A percentile compares a stretch with the other conserved stretches of the same genome.
Evolutionary conservation across 208 protist species (phyloP).

Genomic region (Crithidia bombi): DNA sequence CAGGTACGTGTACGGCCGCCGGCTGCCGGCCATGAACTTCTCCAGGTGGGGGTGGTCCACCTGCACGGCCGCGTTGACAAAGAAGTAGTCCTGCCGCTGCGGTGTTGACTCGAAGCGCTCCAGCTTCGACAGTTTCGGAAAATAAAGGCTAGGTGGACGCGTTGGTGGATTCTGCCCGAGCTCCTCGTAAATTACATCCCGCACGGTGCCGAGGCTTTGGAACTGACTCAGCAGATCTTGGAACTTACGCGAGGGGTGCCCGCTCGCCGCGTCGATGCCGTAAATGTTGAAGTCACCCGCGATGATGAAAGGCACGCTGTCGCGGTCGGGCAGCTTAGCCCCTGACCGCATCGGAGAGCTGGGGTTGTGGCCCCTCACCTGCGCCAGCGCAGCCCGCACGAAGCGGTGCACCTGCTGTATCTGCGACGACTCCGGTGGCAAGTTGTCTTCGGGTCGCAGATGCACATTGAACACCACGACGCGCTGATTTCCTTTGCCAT

Average conservation of each 20-base stretch:
- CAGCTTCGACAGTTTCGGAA: constrained; percentile 83
- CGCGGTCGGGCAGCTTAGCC: background rate
- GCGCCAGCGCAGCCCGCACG: constrained; percentile 65
- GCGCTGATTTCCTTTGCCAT: constrained; percentile 30
- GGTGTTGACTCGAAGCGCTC: constrained; percentile 56
- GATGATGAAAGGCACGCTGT: constrained; percentile 68
- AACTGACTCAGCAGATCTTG: constrained; percentile 71
- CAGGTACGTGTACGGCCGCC: constrained; percentile 85
- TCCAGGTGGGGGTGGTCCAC: constrained; percentile 49
- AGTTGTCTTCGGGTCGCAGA: constrained; percentile 69
- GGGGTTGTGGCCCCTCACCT: constrained; percentile 38
- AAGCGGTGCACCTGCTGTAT: constrained; percentile 78
- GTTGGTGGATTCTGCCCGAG: constrained; percentile 67
- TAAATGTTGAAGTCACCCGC: constrained; percentile 88
- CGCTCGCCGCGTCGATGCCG: constrained; percentile 61
- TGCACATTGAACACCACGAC: constrained; percentile 89
- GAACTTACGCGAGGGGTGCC: constrained; percentile 55
- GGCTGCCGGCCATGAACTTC: constrained; percentile 82
- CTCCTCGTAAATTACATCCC: constrained; percentile 69
- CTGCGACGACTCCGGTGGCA: constrained; percentile 61
- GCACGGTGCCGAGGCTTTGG: constrained; percentile 56
- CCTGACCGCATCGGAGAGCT: background rate
- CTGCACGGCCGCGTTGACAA: constrained; percentile 54
- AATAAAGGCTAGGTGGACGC: constrained; percentile 78
- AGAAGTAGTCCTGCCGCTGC: constrained; percentile 89